These are phyloP conservation scores for Globisporangium echinulatum DNA, from an alignment of 352 stramenopile genomes.

Conservation along the genomic window DNA sequence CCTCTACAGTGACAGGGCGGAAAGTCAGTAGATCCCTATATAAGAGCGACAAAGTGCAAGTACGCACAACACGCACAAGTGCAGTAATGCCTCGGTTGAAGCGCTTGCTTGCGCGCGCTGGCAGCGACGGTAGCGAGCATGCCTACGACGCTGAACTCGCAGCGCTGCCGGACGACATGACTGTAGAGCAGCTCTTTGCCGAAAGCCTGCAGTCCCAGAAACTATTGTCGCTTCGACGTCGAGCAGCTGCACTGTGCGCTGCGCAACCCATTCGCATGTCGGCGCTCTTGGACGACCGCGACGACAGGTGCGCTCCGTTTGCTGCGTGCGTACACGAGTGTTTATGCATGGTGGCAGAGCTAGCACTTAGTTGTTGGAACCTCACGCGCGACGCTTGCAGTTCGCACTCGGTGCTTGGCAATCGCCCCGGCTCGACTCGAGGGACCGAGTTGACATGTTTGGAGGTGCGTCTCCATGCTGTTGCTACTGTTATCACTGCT, in stretches of 20 bases:
- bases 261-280: constrained; percentile 29
- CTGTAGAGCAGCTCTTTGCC: constrained; percentile 44
- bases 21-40: too few species aligned
- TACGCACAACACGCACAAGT: not conserved
- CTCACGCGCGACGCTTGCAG: too few species aligned
- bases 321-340: not conserved
- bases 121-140: not conserved
- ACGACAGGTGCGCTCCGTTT: constrained; percentile 4
- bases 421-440: not conserved
- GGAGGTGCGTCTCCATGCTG: not conserved
- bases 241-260: constrained; percentile 29
- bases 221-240: constrained; percentile 13
- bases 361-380: too few species aligned
- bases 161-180: constrained; percentile 10
- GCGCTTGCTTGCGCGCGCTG: constrained; percentile 14
- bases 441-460: not conserved
- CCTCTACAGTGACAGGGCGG: too few species aligned
- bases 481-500: too few species aligned
- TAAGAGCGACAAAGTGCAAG: not conserved
- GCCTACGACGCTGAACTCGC: constrained; percentile 12
- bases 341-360: too few species aligned
- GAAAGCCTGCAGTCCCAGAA: constrained; percentile 37
- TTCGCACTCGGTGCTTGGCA: not conserved
- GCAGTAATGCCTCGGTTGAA: constrained; percentile 37
- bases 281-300: constrained; percentile 12